Conservation (phyloP, 2,329 filamentous ascomycete species). For the Pestalotiopsis sp. region DNA sequence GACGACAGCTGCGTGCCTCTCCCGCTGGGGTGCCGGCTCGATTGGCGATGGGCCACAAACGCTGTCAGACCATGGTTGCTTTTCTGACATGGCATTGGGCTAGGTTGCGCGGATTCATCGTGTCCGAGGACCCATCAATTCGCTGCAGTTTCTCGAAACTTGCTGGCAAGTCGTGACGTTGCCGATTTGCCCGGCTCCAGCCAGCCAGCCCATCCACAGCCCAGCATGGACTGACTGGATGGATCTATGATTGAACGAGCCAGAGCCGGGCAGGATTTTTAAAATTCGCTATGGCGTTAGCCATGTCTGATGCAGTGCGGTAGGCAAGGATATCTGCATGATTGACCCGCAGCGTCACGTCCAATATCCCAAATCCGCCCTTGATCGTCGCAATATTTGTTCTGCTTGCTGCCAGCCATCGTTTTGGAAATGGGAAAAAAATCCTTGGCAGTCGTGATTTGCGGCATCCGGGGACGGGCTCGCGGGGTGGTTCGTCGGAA, state of each 20-base stretch:
- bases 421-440: neutral
- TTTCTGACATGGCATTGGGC: no score
- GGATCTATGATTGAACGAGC: neutral
- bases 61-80: no score
- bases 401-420: neutral
- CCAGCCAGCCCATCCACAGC: neutral
- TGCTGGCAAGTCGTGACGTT: neutral
- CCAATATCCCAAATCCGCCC: neutral
- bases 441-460: no score
- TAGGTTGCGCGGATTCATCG: neutral
- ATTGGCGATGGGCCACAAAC: no score
- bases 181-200: neutral
- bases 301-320: neutral
- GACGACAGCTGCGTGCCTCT: no score
- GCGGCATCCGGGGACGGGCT: no score
- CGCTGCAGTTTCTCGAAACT: neutral
- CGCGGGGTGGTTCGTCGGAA: no score
- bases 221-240: neutral
- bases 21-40: no score
- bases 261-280: neutral
- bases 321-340: neutral
- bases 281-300: neutral
- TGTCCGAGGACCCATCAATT: neutral
- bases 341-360: neutral
- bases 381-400: neutral